A percentile compares a stretch with the other conserved stretches of the same genome.
These are phyloP conservation scores for Juncus effusus DNA, from an alignment of 176 grass and related monocot species.

Conservation along the genomic window DNA sequence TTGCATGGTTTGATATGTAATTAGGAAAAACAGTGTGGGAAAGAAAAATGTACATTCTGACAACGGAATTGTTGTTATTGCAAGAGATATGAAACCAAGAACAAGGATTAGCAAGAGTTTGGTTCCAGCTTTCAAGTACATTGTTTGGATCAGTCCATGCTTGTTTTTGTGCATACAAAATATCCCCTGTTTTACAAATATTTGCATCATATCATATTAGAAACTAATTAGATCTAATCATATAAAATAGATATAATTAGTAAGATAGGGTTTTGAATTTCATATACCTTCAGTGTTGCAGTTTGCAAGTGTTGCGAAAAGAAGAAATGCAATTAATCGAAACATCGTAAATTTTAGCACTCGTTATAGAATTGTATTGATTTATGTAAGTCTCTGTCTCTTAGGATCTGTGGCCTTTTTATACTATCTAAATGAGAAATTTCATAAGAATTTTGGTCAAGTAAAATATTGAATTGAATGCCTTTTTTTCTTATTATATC, in stretches of 20 bases:
- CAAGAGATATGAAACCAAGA: conserved; percentile 17
- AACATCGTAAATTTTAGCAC: conserved; percentile 8
- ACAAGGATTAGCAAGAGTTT: conserved; percentile 20
- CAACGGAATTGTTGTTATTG: conserved; percentile 9
- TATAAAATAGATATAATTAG: no score
- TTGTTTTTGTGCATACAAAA: conserved; percentile 29
- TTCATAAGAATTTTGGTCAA: neutral
- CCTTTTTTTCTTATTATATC: neutral
- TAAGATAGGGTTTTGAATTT: no score
- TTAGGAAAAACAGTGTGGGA: neutral
- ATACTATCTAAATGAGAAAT: conserved; percentile 5
- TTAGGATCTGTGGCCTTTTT: neutral
- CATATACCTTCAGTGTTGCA: conserved; percentile 4
- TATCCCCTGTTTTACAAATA: conserved; percentile 19
- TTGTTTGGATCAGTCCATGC: conserved; percentile 22
- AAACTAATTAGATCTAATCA: no score
- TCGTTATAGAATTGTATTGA: neutral
- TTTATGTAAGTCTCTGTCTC: neutral
- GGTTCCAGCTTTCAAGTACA: conserved; percentile 26
- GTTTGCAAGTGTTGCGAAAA: conserved; percentile 9
- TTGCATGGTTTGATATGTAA: neutral
- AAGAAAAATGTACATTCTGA: conserved; percentile 25
- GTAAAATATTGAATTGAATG: neutral
- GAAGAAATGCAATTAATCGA: conserved; percentile 3
- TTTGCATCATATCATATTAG: no score